A percentile compares a stretch with the other conserved stretches of the same genome.
Conservation (phyloP, 2,329 filamentous ascomycete genomes). For the Ophiostoma sp. region DNA sequence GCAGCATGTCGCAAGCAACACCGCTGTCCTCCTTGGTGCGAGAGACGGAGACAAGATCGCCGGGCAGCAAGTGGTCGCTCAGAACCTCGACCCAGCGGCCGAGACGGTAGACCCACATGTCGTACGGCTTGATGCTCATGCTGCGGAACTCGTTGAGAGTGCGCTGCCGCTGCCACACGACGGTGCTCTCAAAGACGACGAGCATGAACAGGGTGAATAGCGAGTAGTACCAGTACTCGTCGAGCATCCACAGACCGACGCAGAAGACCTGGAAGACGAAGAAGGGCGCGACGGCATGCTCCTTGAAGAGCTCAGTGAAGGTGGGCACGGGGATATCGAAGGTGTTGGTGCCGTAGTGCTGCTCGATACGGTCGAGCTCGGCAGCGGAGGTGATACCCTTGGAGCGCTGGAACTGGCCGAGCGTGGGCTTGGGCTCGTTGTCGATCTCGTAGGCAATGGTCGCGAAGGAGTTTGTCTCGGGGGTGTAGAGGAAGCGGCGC, state of each 20-base stretch:
- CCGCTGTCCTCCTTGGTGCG: slow-evolving; percentile 96
- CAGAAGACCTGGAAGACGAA: slow-evolving; percentile 99
- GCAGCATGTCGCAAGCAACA: slow-evolving; percentile 93
- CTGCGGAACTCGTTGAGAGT: slow-evolving; percentile 95
- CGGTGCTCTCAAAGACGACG: slow-evolving; percentile 94
- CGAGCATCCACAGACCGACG: slow-evolving; percentile 95
- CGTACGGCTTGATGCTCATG: slow-evolving; percentile 99
- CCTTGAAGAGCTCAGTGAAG: slow-evolving; percentile 94
- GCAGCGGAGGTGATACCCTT: slow-evolving; percentile 70
- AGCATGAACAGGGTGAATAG: slow-evolving; percentile 99
- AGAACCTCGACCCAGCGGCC: slow-evolving; percentile 85
- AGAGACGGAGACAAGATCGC: slow-evolving; percentile 87
- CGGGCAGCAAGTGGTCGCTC: slow-evolving; percentile 89
- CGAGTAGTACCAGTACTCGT: slow-evolving; percentile 99
- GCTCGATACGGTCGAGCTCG: slow-evolving; percentile 77
- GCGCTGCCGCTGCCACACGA: slow-evolving; percentile 97
- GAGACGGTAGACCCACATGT: slow-evolving; percentile 85
- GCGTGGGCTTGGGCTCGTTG: slow-evolving; percentile 74
- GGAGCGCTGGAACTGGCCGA: slow-evolving; percentile 77
- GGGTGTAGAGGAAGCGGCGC: slow-evolving; percentile 85
- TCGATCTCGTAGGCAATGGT: slow-evolving; percentile 85
- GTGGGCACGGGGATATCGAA: slow-evolving; percentile 98
- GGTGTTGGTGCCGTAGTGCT: slow-evolving; percentile 93
- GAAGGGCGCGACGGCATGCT: slow-evolving; percentile 97
- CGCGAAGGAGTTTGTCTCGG: slow-evolving; percentile 70